Base-by-base conservation (phyloP, 106 monocot genomes). In the Phalaenopsis equestris region DNA sequence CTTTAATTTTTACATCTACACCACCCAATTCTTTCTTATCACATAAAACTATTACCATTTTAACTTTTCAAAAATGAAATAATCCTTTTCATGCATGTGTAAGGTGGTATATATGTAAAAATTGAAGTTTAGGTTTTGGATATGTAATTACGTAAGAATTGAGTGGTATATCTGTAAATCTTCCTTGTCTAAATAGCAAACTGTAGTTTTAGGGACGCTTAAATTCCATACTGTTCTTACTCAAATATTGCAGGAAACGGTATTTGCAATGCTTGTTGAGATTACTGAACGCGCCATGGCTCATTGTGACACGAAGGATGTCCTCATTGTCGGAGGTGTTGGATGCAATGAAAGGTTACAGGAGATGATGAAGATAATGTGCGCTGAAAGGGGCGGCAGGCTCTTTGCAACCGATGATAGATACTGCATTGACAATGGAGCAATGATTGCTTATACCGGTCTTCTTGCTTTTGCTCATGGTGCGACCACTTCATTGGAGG, bases 201-300 rank as follows among this genome's bases (percentile, higher is more conserved):
- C 23, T 7, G 4, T 23, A 23, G 23, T 64, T 64, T 64, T 64
- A 64, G 64, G 6, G 4, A 8, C 14, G 39, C 39, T 37, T 37
- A 68, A 30, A 68, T 12, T 12, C 70, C 8, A 3, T n/a, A 70
- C 7, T 49, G 4, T 43, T 42, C 49, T 48, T 18, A 8, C 49
- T 49, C 49, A 48, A 23, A 49, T 52, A 42, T 52, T 56, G 17
- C 83, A 95, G 99, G 99, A 99, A 87, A 99, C 99, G 11, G 15
- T 99, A 24, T 99, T 93, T 86, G 99, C 99, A 38, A 99, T 99
- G 99, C 93, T 99, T 21, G 99, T 99, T 52, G 99, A 95, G 80
- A 99, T 99, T 75, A 99, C 95, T 2, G 95, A 99, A 74, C 87
- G 99, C 36, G 99, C 99, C 46, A 95, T 99, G 95, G 99, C 99